Evolutionary conservation across 1,284 basidiomycete genomes (phyloP).

Genomic region (Ganoderma lucidum): DNA sequence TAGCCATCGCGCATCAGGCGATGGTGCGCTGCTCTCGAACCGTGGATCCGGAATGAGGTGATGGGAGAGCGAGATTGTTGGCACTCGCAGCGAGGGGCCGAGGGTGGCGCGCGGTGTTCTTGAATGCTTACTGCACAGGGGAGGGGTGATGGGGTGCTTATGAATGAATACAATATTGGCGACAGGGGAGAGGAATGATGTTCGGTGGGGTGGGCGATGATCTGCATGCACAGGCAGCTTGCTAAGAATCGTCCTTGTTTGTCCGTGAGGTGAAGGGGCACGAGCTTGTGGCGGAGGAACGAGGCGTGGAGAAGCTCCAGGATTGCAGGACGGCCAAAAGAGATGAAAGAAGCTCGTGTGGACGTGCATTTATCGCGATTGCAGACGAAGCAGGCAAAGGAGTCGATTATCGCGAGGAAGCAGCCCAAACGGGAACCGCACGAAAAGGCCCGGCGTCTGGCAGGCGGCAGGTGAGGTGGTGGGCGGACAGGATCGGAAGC

Average conservation of each 20-base stretch:
- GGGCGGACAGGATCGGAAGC: slow-evolving; percentile 35
- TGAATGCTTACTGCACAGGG: neutral
- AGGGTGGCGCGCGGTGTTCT: slow-evolving; percentile 6
- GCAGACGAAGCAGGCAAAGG: slow-evolving; percentile 13
- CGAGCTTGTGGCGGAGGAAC: slow-evolving; percentile 23
- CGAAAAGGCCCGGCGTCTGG: slow-evolving; percentile 19
- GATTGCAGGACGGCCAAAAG: slow-evolving; percentile 6
- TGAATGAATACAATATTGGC: slow-evolving; percentile 11
- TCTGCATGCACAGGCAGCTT: slow-evolving; percentile 20
- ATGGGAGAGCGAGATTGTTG: slow-evolving; percentile 19
- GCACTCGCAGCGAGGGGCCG: slow-evolving; percentile 24
- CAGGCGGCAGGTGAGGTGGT: slow-evolving; percentile 25
- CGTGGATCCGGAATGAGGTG: slow-evolving; percentile 29
- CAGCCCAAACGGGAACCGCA: slow-evolving; percentile 18
- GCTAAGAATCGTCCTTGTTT: slow-evolving; percentile 3
- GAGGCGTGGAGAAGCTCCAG: neutral
- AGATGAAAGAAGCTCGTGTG: slow-evolving; percentile 12
- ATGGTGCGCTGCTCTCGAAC: slow-evolving; percentile 27
- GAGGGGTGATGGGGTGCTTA: neutral
- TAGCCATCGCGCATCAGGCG: slow-evolving; percentile 26
- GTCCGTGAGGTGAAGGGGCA: slow-evolving; percentile 22
- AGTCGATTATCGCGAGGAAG: slow-evolving; percentile 32
- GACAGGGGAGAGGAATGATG: slow-evolving; percentile 15
- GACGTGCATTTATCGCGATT: slow-evolving; percentile 26
- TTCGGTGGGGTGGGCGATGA: slow-evolving; percentile 25